Conservation (phyloP, 140 eudicot genomes). For the Senecio squalidus region DNA sequence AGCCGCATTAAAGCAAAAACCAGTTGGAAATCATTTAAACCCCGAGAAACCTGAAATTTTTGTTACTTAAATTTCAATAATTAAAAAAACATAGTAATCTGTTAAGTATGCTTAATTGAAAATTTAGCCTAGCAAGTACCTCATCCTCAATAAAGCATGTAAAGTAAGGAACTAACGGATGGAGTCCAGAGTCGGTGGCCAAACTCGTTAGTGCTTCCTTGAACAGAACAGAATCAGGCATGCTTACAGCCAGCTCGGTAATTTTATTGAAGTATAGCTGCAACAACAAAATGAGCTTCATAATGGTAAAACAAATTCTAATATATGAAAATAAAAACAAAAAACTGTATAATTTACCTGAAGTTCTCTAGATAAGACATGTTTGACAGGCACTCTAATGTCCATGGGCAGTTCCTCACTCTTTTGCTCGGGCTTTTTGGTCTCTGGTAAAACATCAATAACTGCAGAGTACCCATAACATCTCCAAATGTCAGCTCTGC, state of each 20-base stretch:
- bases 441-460: no score
- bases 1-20: no score
- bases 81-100: no score
- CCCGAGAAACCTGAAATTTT: no score
- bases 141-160: slow-evolving; percentile 60
- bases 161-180: slow-evolving; percentile 66
- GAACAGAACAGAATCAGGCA: slow-evolving; percentile 48
- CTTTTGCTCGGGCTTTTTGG: no score
- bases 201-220: slow-evolving; percentile 62
- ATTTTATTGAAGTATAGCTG: slow-evolving; percentile 57
- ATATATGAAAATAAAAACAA: background rate
- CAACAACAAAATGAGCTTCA: slow-evolving; percentile 22
- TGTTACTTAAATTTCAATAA: no score
- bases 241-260: slow-evolving; percentile 54
- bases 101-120: no score
- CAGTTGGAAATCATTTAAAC: no score
- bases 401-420: no score
- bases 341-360: slow-evolving; percentile 33
- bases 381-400: slow-evolving; percentile 67
- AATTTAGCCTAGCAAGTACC: no score
- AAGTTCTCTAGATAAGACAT: slow-evolving; percentile 73
- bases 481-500: no score
- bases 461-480: no score
- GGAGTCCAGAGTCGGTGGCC: slow-evolving; percentile 67
- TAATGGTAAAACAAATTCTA: background rate